Evolutionary conservation across 768 basidiomycete species (phyloP).

Genomic region (Phallus indusiatus): DNA sequence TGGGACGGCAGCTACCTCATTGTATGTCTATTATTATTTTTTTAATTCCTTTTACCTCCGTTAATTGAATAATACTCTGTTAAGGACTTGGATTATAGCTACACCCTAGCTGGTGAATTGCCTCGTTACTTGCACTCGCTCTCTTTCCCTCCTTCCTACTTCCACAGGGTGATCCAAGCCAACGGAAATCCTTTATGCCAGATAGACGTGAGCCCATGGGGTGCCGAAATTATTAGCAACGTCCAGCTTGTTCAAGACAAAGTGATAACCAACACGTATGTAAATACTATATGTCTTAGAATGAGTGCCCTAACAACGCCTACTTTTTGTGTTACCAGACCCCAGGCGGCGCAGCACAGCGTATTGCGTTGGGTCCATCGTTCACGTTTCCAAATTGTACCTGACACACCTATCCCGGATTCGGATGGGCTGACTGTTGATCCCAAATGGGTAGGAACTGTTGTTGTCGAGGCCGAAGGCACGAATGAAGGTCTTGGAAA

Average conservation of each 20-base stretch:
- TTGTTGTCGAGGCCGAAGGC: slow-evolving; percentile 79
- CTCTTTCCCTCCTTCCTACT: slow-evolving; percentile 82
- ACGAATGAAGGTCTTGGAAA: slow-evolving; percentile 80
- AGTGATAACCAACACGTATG: slow-evolving; percentile 73
- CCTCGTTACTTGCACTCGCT: slow-evolving; percentile 73
- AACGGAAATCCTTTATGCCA: slow-evolving; percentile 41
- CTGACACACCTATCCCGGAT: slow-evolving; percentile 46
- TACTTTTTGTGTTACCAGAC: slow-evolving; percentile 29
- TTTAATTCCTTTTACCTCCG: background rate
- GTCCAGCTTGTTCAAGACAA: slow-evolving; percentile 72
- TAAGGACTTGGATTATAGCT: slow-evolving; percentile 81
- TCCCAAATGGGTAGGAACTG: slow-evolving; percentile 72
- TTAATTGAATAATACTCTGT: background rate
- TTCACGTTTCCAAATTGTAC: slow-evolving; percentile 61
- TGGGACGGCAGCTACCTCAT: slow-evolving; percentile 89
- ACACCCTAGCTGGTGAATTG: slow-evolving; percentile 64
- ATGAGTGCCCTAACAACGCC: background rate
- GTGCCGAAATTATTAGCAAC: slow-evolving; percentile 62
- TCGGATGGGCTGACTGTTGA: slow-evolving; percentile 53
- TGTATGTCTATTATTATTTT: slow-evolving; percentile 36
- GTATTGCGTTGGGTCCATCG: slow-evolving; percentile 83
- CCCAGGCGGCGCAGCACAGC: slow-evolving; percentile 69
- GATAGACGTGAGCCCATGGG: slow-evolving; percentile 72
- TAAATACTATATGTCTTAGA: slow-evolving; percentile 11
- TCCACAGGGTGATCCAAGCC: slow-evolving; percentile 74